Conservation (phyloP, 1,139 yeast genomes). For the Suhomyces choctaworum region DNA sequence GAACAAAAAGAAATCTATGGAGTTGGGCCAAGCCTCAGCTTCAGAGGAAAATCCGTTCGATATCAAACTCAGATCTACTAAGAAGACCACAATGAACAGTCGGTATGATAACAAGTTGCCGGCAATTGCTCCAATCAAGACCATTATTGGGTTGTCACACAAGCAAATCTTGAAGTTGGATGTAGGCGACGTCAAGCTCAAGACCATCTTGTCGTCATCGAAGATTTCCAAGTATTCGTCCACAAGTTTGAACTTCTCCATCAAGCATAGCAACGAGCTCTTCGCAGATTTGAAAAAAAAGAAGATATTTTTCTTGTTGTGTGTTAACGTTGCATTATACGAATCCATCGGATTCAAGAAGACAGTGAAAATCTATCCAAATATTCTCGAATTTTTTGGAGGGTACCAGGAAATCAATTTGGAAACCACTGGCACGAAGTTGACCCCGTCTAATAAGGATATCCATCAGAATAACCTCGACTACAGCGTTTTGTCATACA, state of each 20-base stretch:
- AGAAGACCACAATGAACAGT: constrained; percentile 28
- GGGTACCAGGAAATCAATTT: constrained; percentile 38
- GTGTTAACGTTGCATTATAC: constrained; percentile 40
- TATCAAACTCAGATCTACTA: constrained; percentile 34
- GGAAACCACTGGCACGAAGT: constrained; percentile 35
- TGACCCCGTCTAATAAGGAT: constrained; percentile 38
- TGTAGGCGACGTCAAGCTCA: constrained; percentile 41
- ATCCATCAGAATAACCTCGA: constrained; percentile 42
- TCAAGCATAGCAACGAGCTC: constrained; percentile 28
- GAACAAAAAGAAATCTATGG: constrained; percentile 18
- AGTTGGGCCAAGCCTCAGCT: constrained; percentile 12
- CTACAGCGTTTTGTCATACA: constrained; percentile 40
- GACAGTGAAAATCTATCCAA: constrained; percentile 28
- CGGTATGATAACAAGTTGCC: constrained; percentile 36
- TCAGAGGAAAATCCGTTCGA: constrained; percentile 27
- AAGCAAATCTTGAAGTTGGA: constrained; percentile 38
- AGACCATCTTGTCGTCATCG: constrained; percentile 36
- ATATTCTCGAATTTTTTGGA: constrained; percentile 34
- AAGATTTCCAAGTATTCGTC: constrained; percentile 35
- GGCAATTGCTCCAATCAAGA: constrained; percentile 36
- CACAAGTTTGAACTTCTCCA: constrained; percentile 30
- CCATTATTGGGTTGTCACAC: constrained; percentile 44
- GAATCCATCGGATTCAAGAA: constrained; percentile 42
- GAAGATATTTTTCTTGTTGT: constrained; percentile 32
- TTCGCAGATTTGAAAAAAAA: constrained; percentile 30